Conservation (phyloP, 2,329 filamentous ascomycete species). For the Aspergillus fumigatus region DNA sequence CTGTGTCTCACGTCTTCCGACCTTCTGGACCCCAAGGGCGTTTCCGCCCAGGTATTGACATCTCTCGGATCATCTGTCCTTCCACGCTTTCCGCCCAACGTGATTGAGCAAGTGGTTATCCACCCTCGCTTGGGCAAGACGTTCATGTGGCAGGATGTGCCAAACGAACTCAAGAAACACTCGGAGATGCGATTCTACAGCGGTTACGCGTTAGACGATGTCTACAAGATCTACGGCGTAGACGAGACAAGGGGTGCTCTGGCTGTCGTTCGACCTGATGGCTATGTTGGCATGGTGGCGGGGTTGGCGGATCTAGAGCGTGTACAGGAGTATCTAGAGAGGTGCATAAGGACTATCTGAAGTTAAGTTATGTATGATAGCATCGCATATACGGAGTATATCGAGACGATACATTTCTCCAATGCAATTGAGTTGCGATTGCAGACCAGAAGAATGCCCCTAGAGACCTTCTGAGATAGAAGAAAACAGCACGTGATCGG, state of each 20-base stretch:
- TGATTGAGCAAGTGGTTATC: constrained; percentile 33
- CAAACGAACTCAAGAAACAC: constrained; percentile 25
- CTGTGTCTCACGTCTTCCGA: constrained; percentile 33
- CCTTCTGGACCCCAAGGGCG: constrained; percentile 26
- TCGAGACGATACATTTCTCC: no score
- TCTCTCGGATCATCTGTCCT: constrained; percentile 19
- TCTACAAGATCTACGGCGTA: constrained; percentile 35
- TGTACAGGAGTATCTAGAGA: constrained; percentile 24
- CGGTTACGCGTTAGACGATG: constrained; percentile 31
- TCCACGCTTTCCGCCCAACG: constrained; percentile 20
- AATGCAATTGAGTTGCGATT: no score
- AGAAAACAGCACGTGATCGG: background rate
- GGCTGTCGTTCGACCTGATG: constrained; percentile 36
- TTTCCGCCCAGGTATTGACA: constrained; percentile 21
- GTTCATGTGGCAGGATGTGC: constrained; percentile 33
- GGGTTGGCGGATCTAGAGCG: constrained; percentile 23
- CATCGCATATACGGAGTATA: background rate
- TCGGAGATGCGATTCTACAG: constrained; percentile 36
- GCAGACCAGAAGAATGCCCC: background rate
- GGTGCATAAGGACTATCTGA: constrained; percentile 13
- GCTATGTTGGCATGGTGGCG: constrained; percentile 31
- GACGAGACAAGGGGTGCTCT: constrained; percentile 25
- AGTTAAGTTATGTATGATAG: background rate
- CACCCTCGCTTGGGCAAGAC: constrained; percentile 25
- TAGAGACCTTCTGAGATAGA: background rate